Evolutionary conservation across 2,329 filamentous ascomycete genomes (phyloP).

Genomic region (Ascochyta fabae): DNA sequence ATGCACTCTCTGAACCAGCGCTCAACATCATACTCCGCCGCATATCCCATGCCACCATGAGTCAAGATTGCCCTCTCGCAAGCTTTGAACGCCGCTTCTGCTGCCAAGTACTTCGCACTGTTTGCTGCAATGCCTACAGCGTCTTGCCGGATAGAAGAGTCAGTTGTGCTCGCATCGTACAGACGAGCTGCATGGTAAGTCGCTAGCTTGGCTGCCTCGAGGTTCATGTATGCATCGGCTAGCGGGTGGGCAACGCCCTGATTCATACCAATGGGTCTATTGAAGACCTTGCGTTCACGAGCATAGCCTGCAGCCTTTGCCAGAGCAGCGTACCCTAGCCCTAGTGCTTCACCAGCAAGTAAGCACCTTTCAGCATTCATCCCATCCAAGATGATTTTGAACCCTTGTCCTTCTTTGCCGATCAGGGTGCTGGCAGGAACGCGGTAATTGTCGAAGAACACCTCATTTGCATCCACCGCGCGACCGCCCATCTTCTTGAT

Average conservation of each 20-base stretch:
- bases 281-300: constrained; percentile 60
- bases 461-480: constrained; percentile 83
- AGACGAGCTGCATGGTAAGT: constrained; percentile 67
- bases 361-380: constrained; percentile 59
- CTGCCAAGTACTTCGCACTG: constrained; percentile 64
- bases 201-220: constrained; percentile 66
- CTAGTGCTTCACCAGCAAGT: constrained; percentile 76
- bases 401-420: constrained; percentile 76
- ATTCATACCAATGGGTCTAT: constrained; percentile 64
- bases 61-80: constrained; percentile 64
- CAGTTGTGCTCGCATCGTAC: constrained; percentile 57
- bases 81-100: constrained; percentile 66
- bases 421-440: constrained; percentile 71
- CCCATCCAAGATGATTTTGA: constrained; percentile 66
- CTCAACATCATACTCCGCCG: constrained; percentile 68
- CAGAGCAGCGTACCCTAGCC: constrained; percentile 74
- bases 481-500: constrained; percentile 88
- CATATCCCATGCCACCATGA: constrained; percentile 69
- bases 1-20: constrained; percentile 65
- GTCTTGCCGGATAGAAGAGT: constrained; percentile 37
- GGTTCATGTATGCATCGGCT: constrained; percentile 65
- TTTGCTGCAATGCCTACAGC: constrained; percentile 63
- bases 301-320: constrained; percentile 55
- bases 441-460: constrained; percentile 82
- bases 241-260: constrained; percentile 66